phyloP scores from a whole-genome alignment of 768 basidiomycete genomes.

The Astraeus odoratus region DNA sequence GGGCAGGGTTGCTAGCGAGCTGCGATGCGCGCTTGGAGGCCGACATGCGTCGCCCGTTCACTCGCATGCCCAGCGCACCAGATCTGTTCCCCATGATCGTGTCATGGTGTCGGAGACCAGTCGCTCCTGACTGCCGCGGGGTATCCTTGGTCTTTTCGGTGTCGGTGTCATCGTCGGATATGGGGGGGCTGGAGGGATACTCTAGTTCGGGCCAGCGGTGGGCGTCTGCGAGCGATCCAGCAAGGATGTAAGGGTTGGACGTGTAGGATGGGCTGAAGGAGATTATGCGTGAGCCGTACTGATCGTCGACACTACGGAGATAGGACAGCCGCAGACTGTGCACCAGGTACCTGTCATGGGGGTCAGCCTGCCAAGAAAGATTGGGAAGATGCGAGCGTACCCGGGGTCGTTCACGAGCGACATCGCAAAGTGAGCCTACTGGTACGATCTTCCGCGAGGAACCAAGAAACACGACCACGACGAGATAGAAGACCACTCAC shows the following conservation, averaged over 20 bases:
- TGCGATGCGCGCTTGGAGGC: slow-evolving; percentile 43
- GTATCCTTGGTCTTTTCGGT: slow-evolving; percentile 20
- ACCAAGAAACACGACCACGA: not conserved
- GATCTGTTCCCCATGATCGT: slow-evolving; percentile 78
- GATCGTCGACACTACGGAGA: slow-evolving; percentile 83
- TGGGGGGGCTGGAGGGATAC: slow-evolving; percentile 60
- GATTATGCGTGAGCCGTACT: slow-evolving; percentile 76
- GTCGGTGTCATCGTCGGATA: slow-evolving; percentile 63
- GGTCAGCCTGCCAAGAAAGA: slow-evolving; percentile 1
- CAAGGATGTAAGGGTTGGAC: slow-evolving; percentile 77
- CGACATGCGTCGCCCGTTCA: slow-evolving; percentile 55
- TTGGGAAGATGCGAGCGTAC: slow-evolving; percentile 26
- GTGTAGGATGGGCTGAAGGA: slow-evolving; percentile 71
- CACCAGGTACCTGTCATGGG: slow-evolving; percentile 53
- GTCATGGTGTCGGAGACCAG: slow-evolving; percentile 71
- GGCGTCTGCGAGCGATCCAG: slow-evolving; percentile 70
- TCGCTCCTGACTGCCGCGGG: slow-evolving; percentile 41
- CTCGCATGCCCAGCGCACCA: slow-evolving; percentile 72
- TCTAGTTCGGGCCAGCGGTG: slow-evolving; percentile 83
- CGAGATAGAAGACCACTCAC: no score
- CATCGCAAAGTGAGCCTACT: slow-evolving; percentile 29
- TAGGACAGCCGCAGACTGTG: slow-evolving; percentile 83
- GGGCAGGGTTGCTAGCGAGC: slow-evolving; percentile 3
- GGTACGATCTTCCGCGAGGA: not conserved
- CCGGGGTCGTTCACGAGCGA: slow-evolving; percentile 61